A percentile compares a stretch with the other conserved stretches of the same genome.
These are phyloP conservation scores for Tricladium varicosporioides DNA, from an alignment of 2,329 filamentous ascomycete genomes.

Conservation along the genomic window DNA sequence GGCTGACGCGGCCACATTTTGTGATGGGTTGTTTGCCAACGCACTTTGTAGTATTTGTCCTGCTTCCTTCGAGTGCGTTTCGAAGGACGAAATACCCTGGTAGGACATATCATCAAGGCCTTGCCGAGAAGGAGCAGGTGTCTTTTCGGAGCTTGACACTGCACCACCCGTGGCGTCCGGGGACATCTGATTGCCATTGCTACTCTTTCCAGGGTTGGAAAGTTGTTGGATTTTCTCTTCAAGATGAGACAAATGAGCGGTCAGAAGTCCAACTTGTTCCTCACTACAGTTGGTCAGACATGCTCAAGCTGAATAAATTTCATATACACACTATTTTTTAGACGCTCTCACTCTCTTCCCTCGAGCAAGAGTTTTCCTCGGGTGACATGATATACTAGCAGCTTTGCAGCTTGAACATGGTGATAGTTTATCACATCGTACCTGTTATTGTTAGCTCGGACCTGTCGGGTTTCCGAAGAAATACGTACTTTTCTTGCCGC, in stretches of 20 bases:
- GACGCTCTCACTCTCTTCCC: constrained; percentile 4
- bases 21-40: background rate
- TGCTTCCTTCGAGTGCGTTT: constrained; percentile 15
- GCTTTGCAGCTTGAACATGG: constrained; percentile 13
- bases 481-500: constrained; percentile 9
- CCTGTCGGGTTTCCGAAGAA: no score
- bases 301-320: background rate
- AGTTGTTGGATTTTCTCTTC: background rate
- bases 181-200: background rate
- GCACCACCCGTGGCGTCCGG: no score
- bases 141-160: no score
- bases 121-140: background rate
- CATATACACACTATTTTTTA: background rate
- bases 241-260: constrained; percentile 6
- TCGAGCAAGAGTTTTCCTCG: constrained; percentile 3
- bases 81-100: constrained; percentile 15
- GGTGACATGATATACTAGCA: constrained; percentile 9
- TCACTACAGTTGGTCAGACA: constrained; percentile 6
- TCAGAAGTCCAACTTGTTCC: constrained; percentile 3
- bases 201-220: background rate
- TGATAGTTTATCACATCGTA: constrained; percentile 14
- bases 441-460: background rate
- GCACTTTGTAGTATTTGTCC: constrained; percentile 7
- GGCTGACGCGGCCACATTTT: constrained; percentile 1
- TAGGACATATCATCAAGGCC: constrained; percentile 3